phyloP scores from a whole-genome alignment of 106 monocot genomes.

The Posidonia australis region DNA sequence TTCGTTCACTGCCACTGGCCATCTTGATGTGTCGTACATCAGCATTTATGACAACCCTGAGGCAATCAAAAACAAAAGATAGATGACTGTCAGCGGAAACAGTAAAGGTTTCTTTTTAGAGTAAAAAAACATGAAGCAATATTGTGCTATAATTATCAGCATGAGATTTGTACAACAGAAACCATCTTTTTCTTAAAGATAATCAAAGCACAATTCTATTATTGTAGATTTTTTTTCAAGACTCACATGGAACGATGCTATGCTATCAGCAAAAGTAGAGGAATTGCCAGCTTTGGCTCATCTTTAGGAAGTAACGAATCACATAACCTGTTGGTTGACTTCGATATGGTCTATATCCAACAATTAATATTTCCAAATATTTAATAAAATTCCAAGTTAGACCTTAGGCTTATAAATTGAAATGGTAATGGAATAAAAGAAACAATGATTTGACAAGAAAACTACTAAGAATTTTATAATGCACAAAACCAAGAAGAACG shows the following conservation, averaged over 20 bases:
- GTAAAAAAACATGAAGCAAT: background rate
- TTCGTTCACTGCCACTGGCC: constrained; percentile 97
- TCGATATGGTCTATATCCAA: constrained; percentile 53
- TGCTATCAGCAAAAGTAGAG: constrained; percentile 80
- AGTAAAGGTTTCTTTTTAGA: background rate
- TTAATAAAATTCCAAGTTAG: too few relatives aligned
- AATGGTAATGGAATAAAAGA: too few relatives aligned
- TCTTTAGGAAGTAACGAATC: constrained; percentile 92
- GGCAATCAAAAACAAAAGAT: background rate
- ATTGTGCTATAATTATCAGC: background rate
- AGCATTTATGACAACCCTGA: constrained; percentile 76
- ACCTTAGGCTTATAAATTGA: too few relatives aligned
- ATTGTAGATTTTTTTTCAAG: too few relatives aligned
- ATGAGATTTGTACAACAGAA: too few relatives aligned
- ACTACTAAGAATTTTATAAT: too few relatives aligned
- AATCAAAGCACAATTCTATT: too few relatives aligned
- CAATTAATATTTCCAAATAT: background rate
- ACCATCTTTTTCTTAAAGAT: too few relatives aligned
- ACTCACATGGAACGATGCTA: constrained; percentile 90
- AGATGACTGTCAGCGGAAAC: background rate
- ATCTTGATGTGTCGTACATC: constrained; percentile 87
- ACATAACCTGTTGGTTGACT: constrained; percentile 79
- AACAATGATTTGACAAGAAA: too few relatives aligned
- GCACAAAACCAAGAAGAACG: too few relatives aligned
- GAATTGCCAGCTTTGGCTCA: constrained; percentile 85